Conservation (phyloP, 257 asterid species). For the Buddleja alternifolia region DNA sequence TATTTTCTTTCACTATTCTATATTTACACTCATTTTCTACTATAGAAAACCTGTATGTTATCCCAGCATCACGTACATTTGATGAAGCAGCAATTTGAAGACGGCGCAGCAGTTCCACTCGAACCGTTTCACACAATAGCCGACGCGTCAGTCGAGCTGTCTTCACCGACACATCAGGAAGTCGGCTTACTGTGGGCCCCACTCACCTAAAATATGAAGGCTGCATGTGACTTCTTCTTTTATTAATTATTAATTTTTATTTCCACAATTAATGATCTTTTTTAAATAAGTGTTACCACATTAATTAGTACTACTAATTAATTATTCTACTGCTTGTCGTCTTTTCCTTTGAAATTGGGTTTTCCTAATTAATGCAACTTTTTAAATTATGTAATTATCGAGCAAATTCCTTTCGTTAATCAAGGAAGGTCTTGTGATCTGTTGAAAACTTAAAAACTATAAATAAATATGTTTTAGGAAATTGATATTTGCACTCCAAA, state of each 20-base stretch:
- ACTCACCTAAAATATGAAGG: background rate
- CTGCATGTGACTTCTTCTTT: slow-evolving; percentile 28
- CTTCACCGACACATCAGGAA: slow-evolving; percentile 32
- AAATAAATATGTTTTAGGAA: too few species aligned
- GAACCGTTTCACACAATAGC: slow-evolving; percentile 25
- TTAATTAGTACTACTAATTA: slow-evolving; percentile 20
- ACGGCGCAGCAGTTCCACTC: slow-evolving; percentile 8
- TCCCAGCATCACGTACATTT: too few species aligned
- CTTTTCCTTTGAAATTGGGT: background rate
- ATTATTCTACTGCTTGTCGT: slow-evolving; percentile 12
- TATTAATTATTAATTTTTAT: background rate
- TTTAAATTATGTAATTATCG: background rate
- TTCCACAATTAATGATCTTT: background rate
- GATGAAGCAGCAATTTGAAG: too few species aligned
- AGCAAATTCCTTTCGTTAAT: slow-evolving; percentile 28
- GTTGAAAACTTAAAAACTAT: too few species aligned
- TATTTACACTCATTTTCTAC: too few species aligned
- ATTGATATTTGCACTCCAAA: too few species aligned
- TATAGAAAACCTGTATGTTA: too few species aligned
- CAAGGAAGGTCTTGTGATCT: slow-evolving; percentile 19
- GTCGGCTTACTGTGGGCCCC: slow-evolving; percentile 2
- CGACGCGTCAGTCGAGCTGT: slow-evolving; percentile 32
- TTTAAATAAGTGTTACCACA: slow-evolving; percentile 8
- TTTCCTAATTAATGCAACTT: background rate
- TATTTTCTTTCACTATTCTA: too few species aligned